Percentiles rank a stretch among this genome's conserved stretches.
Conservation (phyloP, 2,329 filamentous ascomycete genomes). For the Cercospora zeina region DNA sequence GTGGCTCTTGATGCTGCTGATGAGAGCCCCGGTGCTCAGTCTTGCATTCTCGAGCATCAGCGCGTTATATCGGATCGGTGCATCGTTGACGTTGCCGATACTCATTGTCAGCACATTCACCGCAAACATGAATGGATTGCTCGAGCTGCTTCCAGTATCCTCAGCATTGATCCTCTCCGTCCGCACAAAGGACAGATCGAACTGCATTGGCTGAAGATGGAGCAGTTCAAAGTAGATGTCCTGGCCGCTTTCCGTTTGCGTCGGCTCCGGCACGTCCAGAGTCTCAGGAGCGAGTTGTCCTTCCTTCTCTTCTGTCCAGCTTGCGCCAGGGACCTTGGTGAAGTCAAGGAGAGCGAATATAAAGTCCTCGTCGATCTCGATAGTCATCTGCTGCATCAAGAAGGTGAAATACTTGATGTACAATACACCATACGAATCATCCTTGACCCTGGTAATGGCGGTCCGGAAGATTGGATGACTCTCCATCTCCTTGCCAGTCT, state of each 20-base stretch:
- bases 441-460: constrained; percentile 91
- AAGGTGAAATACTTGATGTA: constrained; percentile 98
- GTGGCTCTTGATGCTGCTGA: constrained; percentile 85
- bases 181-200: constrained; percentile 94
- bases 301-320: constrained; percentile 80
- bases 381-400: constrained; percentile 93
- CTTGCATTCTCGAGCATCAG: constrained; percentile 93
- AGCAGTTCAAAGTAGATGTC: constrained; percentile 98
- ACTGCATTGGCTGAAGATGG: constrained; percentile 96
- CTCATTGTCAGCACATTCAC: constrained; percentile 99
- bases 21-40: constrained; percentile 79
- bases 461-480: constrained; percentile 91
- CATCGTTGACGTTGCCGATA: constrained; percentile 98
- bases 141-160: constrained; percentile 79
- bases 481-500: constrained; percentile 94
- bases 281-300: constrained; percentile 86
- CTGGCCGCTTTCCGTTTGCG: constrained; percentile 77
- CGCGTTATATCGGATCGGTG: constrained; percentile 88
- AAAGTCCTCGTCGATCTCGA: constrained; percentile 97
- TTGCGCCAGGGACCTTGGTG: constrained; percentile 84
- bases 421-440: constrained; percentile 94
- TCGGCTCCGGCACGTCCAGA: constrained; percentile 89
- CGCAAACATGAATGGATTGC: constrained; percentile 97
- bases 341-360: constrained; percentile 96
- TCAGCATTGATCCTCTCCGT: constrained; percentile 96